A percentile compares a stretch with the other conserved stretches of the same genome.
Evolutionary conservation across 495 filamentous ascomycete genomes (phyloP).

Genomic region (Lineolata rhizophorae): DNA sequence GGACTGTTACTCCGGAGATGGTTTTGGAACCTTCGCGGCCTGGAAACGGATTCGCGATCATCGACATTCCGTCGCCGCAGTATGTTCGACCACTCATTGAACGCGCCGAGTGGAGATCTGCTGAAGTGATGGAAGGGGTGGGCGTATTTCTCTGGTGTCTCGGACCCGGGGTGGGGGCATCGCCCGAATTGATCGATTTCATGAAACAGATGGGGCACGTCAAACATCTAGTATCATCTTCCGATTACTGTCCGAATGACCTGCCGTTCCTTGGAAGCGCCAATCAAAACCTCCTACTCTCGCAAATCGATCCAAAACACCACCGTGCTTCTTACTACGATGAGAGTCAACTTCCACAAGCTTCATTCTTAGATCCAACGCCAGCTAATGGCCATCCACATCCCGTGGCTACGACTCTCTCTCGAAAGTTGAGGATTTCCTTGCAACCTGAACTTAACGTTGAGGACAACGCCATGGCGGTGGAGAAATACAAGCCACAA

Average conservation of each 20-base stretch:
- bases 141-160: constrained; percentile 63
- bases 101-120: constrained; percentile 50
- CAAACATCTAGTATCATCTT: constrained; percentile 55
- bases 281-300: constrained; percentile 43
- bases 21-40: constrained; percentile 32
- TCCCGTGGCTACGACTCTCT: too few species aligned
- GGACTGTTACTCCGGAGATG: constrained; percentile 39
- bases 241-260: constrained; percentile 46
- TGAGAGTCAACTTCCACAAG: too few species aligned
- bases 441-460: too few species aligned
- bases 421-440: too few species aligned
- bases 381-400: too few species aligned
- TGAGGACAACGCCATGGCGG: too few species aligned
- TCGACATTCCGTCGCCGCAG: constrained; percentile 48
- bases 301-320: constrained; percentile 41
- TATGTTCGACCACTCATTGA: constrained; percentile 46
- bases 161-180: constrained; percentile 37
- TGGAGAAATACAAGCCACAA: too few species aligned
- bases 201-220: constrained; percentile 34
- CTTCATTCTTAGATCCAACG: too few species aligned
- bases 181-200: constrained; percentile 41
- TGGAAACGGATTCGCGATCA: constrained; percentile 49
- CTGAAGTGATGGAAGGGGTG: constrained; percentile 40
- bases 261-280: too few species aligned
- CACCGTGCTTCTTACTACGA: constrained; percentile 43